Evolutionary conservation across 2,329 filamentous ascomycete species (phyloP).

Genomic region (Aspergillus sp.): DNA sequence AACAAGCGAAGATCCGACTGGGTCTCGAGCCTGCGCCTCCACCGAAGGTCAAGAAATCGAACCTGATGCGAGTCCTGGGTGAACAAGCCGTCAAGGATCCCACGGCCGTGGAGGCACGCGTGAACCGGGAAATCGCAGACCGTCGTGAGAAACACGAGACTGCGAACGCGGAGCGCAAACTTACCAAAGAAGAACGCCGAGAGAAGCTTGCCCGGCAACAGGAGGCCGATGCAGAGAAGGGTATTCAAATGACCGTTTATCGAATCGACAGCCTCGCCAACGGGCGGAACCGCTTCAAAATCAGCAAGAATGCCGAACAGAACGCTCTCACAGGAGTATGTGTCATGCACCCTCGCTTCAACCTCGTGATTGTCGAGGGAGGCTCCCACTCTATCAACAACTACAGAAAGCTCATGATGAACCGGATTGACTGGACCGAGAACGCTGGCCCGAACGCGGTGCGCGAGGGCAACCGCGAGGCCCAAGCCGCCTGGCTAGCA

Average conservation of each 20-base stretch:
- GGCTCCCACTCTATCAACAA: conserved; percentile 78
- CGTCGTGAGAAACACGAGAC: conserved; percentile 76
- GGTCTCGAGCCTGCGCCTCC: conserved; percentile 87
- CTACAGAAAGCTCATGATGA: conserved; percentile 90
- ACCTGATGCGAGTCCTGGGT: conserved; percentile 94
- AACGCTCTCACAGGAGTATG: conserved; percentile 84
- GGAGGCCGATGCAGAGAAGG: conserved; percentile 82
- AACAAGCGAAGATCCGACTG: conserved; percentile 91
- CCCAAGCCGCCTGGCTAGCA: conserved; percentile 71
- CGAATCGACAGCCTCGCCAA: conserved; percentile 87
- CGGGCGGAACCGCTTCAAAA: conserved; percentile 89
- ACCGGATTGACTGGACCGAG: conserved; percentile 93
- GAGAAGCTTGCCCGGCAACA: conserved; percentile 84
- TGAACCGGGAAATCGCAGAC: conserved; percentile 89
- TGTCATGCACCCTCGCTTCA: conserved; percentile 86
- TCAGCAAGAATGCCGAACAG: conserved; percentile 90
- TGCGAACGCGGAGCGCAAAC: conserved; percentile 78
- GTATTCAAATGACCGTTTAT: conserved; percentile 84
- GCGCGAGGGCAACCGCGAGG: conserved; percentile 60
- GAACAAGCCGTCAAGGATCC: conserved; percentile 94
- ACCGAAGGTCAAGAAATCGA: conserved; percentile 95
- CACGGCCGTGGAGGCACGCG: conserved; percentile 91
- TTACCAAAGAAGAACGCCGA: conserved; percentile 82
- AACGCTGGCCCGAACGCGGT: conserved; percentile 68
- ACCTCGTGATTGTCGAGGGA: conserved; percentile 87